Conservation (phyloP, 352 stramenopile genomes). For the Thraustochytrium sp. region DNA sequence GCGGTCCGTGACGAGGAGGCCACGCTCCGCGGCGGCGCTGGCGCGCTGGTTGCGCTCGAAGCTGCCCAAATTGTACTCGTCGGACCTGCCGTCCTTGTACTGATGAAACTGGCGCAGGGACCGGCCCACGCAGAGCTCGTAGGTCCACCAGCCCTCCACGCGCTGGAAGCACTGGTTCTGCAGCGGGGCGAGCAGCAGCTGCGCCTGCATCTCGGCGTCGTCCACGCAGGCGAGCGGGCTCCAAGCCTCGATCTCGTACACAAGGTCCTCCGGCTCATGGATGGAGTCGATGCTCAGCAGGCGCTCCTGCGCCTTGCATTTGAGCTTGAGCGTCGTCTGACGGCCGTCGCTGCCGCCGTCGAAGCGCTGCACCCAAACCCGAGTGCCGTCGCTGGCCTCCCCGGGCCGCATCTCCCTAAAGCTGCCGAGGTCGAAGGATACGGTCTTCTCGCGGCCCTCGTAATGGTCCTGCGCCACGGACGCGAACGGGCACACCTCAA, state of each 20-base stretch:
- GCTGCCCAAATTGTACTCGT: constrained; percentile 4
- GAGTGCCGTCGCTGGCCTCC: not conserved
- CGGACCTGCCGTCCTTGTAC: constrained; percentile 8
- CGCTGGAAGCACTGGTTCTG: constrained; percentile 6
- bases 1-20: not conserved
- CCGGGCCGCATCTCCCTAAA: not conserved
- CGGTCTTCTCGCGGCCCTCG: not conserved
- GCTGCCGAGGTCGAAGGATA: not conserved
- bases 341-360: not conserved
- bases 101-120: constrained; percentile 38
- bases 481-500: constrained; percentile 18
- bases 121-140: constrained; percentile 17
- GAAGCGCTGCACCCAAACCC: constrained; percentile 1
- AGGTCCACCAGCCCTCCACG: constrained; percentile 29
- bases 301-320: not conserved
- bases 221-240: not conserved
- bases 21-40: not conserved
- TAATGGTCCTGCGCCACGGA: constrained; percentile 12
- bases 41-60: not conserved
- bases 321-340: not conserved
- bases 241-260: not conserved
- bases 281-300: not conserved
- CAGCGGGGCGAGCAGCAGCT: constrained; percentile 17
- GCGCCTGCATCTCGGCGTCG: not conserved
- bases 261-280: not conserved